Conservation (phyloP, 2,329 filamentous ascomycete species). For the Hirsutella minnesotensis region DNA sequence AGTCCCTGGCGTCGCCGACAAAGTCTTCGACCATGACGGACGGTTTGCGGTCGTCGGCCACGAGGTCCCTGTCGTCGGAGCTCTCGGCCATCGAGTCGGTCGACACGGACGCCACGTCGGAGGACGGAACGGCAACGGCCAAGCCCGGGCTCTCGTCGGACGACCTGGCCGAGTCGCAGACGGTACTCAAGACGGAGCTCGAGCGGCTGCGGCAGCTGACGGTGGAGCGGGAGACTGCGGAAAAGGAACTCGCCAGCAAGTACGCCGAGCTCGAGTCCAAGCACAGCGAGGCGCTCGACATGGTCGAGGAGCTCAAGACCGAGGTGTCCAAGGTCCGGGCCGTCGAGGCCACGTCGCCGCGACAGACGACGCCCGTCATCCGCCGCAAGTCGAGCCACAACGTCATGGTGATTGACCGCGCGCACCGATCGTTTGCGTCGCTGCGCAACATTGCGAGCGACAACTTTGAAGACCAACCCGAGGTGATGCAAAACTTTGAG, state of each 20-base stretch:
- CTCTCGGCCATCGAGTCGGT: slow-evolving; percentile 72
- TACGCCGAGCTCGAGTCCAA: slow-evolving; percentile 76
- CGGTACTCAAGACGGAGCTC: slow-evolving; percentile 50
- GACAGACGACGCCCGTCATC: slow-evolving; percentile 63
- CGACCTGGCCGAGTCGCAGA: slow-evolving; percentile 25
- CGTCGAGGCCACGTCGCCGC: slow-evolving; percentile 46
- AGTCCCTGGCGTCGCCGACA: slow-evolving; percentile 75
- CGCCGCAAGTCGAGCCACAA: slow-evolving; percentile 89
- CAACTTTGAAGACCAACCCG: slow-evolving; percentile 70
- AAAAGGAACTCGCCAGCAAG: slow-evolving; percentile 60
- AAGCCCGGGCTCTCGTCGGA: slow-evolving; percentile 28
- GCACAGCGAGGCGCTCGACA: slow-evolving; percentile 69
- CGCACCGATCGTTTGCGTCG: slow-evolving; percentile 81
- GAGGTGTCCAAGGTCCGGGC: slow-evolving; percentile 70
- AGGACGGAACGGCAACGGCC: slow-evolving; percentile 30
- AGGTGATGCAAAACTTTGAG: slow-evolving; percentile 86
- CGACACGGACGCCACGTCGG: slow-evolving; percentile 38
- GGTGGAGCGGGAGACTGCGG: slow-evolving; percentile 63
- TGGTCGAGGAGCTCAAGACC: slow-evolving; percentile 83
- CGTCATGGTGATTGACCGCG: slow-evolving; percentile 75
- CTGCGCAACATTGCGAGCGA: slow-evolving; percentile 81
- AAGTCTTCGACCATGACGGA: slow-evolving; percentile 61
- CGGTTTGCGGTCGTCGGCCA: slow-evolving; percentile 52
- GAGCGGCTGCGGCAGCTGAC: slow-evolving; percentile 59
- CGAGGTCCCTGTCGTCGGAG: slow-evolving; percentile 88